Base-by-base conservation (phyloP, 495 filamentous ascomycete species). In the Penicillium steckii region DNA sequence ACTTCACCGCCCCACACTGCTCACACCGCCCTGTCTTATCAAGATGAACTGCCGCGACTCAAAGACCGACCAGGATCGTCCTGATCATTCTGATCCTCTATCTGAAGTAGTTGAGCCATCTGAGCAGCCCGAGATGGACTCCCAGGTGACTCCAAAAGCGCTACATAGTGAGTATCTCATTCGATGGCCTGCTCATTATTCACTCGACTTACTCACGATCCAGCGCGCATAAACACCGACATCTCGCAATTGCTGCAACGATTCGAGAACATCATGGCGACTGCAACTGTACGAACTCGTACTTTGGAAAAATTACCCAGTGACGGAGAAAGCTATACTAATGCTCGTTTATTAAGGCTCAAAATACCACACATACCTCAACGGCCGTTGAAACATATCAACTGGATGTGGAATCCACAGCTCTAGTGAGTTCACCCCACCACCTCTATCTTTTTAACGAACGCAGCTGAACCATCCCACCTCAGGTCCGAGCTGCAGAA, bases 401-500 rank as follows among this genome's bases (percentile, higher is more conserved):
- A 53, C 78, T 90, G 18, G 80, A 85, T 46, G 80, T 85, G 3
- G 84, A 87, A 54, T 80, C 80, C 3, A 79, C 84, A 18, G 79
- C 81, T 12, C 67, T 89, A 70, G 85, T 88, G 68, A 55, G 66
- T 50, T n/a, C 27, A 4, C 17, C 8, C 21, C 8, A 3, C 0
- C 13, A 17, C 19, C 7, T 15, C 2, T 26, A 26, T 22, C 23
- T 12, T 47, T 35, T 22, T 40, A 32, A 5, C 22, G 25, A 8
- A 8, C n/a, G 13, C 26, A n/a, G 2, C 42, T 1, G 21, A 24
- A 17, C 2, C 4, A 17, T 24, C 8, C 15, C 8, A 41, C 22
- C 18, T 4, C 38, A 87, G 85, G 75, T 87, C 59, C 81, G 82
- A 38, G 77, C 83, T 10, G 80, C 80, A 8, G 87, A 90, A 66